Conservation (phyloP, 306 rosid species). For the Corylus heterophylla region DNA sequence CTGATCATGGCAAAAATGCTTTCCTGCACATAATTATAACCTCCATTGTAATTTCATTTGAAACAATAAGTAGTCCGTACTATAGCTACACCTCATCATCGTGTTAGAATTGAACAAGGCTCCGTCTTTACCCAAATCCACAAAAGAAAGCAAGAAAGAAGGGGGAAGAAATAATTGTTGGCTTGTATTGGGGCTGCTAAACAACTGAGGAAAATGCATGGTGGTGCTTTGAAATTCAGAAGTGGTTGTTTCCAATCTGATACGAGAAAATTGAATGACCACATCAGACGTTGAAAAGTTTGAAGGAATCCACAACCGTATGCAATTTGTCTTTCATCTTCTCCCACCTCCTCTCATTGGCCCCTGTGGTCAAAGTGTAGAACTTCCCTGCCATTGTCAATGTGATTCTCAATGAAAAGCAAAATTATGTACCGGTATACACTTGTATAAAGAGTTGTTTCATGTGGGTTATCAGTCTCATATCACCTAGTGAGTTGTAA, state of each 20-base stretch:
- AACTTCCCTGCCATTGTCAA: slow-evolving; percentile 68
- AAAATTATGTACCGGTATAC: not conserved
- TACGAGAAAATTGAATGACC: not conserved
- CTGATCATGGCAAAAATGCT: slow-evolving; percentile 2
- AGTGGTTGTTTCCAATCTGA: slow-evolving; percentile 26
- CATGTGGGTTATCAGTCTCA: not conserved
- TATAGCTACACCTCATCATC: not conserved
- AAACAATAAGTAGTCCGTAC: not conserved
- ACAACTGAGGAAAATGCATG: slow-evolving; percentile 14
- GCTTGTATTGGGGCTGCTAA: not conserved
- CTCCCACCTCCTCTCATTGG: slow-evolving; percentile 94
- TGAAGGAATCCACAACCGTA: slow-evolving; percentile 74
- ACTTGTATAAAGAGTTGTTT: not conserved
- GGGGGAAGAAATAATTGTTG: no score
- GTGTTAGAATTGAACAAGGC: not conserved
- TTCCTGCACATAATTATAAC: slow-evolving; percentile 6
- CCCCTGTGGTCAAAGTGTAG: slow-evolving; percentile 85
- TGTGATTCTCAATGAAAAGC: not conserved
- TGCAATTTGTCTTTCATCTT: slow-evolving; percentile 91
- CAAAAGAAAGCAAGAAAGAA: not conserved
- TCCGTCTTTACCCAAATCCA: not conserved
- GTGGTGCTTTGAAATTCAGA: slow-evolving; percentile 31
- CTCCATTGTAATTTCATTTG: slow-evolving; percentile 1
- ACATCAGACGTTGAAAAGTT: slow-evolving; percentile 54
- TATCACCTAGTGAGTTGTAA: not conserved